These are phyloP conservation scores for Podosphaera xanthii DNA, from an alignment of 2,329 filamentous ascomycete genomes.

Conservation along the genomic window DNA sequence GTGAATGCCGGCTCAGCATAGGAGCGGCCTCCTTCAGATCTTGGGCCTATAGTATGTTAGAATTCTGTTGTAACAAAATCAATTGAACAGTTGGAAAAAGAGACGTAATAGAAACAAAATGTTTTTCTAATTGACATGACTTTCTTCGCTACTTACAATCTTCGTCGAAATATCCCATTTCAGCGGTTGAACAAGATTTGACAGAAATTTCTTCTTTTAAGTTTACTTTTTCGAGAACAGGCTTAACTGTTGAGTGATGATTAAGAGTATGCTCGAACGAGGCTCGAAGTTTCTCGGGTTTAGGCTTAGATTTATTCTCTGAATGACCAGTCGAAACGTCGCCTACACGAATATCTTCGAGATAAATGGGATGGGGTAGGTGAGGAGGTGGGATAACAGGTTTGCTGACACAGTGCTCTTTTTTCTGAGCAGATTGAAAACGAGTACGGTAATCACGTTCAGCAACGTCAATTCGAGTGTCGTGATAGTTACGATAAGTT, in stretches of 20 bases:
- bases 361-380: conserved; percentile 3
- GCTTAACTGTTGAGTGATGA: conserved; percentile 12
- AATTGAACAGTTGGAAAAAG: no score
- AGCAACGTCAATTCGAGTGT: conserved; percentile 30
- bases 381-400: conserved; percentile 14
- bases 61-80: no score
- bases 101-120: no score
- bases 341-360: conserved; percentile 9
- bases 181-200: conserved; percentile 18
- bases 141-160: conserved; percentile 21
- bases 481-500: conserved; percentile 7
- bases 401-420: conserved; percentile 10
- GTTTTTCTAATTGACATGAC: neutral
- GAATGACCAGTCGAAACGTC: conserved; percentile 12
- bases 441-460: conserved; percentile 44
- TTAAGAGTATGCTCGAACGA: conserved; percentile 16
- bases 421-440: conserved; percentile 25
- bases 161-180: conserved; percentile 66
- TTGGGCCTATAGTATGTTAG: conserved; percentile 5
- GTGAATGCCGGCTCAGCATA: conserved; percentile 10
- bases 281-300: neutral
- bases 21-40: conserved; percentile 4
- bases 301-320: neutral
- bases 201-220: conserved; percentile 16
- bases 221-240: conserved; percentile 4